Base-by-base conservation (phyloP, 2,329 filamentous ascomycete genomes). In the Hymenoscyphus salicellus region DNA sequence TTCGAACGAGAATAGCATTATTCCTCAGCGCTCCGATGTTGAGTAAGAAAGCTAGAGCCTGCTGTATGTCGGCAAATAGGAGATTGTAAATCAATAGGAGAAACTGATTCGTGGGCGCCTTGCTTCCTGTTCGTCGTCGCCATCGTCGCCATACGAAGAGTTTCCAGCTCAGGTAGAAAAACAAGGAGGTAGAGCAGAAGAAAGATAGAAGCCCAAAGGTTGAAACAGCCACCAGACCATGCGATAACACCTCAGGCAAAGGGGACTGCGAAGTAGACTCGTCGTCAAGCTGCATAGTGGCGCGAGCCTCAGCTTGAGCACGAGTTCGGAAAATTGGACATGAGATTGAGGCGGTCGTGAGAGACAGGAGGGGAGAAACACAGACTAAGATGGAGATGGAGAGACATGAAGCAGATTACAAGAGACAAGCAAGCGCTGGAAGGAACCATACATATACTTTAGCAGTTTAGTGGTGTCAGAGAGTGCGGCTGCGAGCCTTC, bases 61-160 rank as follows among this genome's bases (percentile, higher is more conserved):
- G 89, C 71, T 88, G 85, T 63, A 89, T 81, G 70, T 91, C 89
- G 65, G 89, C 88, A 26, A 89, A 76, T 5, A 91, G 78, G 0
- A 91, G 81, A 73, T 91, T 91, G 73, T 89, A 84, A 64, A 91
- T 88, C 4, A 91, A 79, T 0, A 91, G 79, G 32, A 90, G 81
- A 71, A 90, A 89, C 74, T 91, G 89, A 68, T 90, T 90, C 0
- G 82, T 82, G 5, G 79, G 77, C 23, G 61, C 52, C 23, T 69
- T 63, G 5, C 58, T 28, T 20, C 49, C 62, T 1, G 60, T 57
- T 17, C 66, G 64, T 10, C 60, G 63, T 26, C 62, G 69, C 73
- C 68, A 67, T 11, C 59, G 63, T 28, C 62, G 68, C 73, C 73
- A 75, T 38, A 68, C 63, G 26, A 75, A 66, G 2, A 76, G 65